Percentiles rank a stretch among this genome's conserved stretches.
Conservation (phyloP, 176 grass and related monocot genomes). For the Zoysia japonica region DNA sequence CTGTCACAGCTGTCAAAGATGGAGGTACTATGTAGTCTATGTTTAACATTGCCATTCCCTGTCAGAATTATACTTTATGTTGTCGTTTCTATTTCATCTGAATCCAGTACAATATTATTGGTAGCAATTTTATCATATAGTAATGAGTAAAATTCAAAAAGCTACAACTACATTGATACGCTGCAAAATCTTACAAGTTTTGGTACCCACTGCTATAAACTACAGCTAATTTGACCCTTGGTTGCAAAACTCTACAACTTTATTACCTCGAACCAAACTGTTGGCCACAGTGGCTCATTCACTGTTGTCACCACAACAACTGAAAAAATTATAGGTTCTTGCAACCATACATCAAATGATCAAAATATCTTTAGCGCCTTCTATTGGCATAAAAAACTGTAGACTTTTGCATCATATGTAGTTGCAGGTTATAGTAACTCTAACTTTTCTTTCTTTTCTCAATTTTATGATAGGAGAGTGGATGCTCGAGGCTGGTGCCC, state of each 20-base stretch:
- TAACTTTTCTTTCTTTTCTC: neutral
- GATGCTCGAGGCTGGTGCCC: slow-evolving; percentile 96
- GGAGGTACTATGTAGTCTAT: slow-evolving; percentile 56
- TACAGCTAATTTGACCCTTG: too few relatives aligned
- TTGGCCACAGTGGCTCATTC: neutral
- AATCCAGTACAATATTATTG: slow-evolving; percentile 21
- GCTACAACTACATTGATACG: neutral
- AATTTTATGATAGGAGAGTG: slow-evolving; percentile 69
- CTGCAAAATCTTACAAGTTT: neutral
- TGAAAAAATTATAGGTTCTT: neutral
- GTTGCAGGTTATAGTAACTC: neutral
- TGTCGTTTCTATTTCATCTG: slow-evolving; percentile 31
- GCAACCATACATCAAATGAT: neutral
- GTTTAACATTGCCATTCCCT: slow-evolving; percentile 19
- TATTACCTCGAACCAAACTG: neutral
- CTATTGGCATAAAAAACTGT: neutral
- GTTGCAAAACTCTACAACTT: neutral
- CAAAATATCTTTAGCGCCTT: neutral
- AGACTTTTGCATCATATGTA: neutral
- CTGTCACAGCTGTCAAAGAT: slow-evolving; percentile 97
- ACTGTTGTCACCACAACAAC: neutral
- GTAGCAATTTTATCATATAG: slow-evolving; percentile 12
- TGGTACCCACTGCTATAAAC: neutral
- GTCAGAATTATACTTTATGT: slow-evolving; percentile 16
- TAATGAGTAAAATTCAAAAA: neutral